These are phyloP conservation scores for Salix brachista DNA, from an alignment of 345 rosid species.

Conservation along the genomic window DNA sequence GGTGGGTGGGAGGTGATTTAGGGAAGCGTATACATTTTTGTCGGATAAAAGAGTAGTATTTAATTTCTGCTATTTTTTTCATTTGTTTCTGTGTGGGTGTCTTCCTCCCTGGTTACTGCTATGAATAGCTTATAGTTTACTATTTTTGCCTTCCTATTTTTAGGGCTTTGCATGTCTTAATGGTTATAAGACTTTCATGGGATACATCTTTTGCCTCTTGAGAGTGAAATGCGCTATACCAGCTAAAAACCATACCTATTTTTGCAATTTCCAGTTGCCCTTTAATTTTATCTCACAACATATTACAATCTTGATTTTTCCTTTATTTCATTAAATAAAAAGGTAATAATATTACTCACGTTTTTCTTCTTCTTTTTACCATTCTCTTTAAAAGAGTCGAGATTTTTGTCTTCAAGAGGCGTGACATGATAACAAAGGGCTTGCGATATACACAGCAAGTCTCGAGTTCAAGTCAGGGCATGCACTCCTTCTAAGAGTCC, in stretches of 20 bases:
- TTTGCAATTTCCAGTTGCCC: background rate
- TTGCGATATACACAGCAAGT: too few species aligned
- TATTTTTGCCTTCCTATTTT: background rate
- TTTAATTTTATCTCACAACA: background rate
- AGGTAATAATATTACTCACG: too few species aligned
- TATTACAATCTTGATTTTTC: background rate
- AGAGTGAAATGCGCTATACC: background rate
- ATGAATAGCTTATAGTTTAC: background rate
- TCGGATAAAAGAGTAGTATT: background rate
- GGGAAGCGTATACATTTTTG: background rate
- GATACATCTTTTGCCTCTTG: background rate
- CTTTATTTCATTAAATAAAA: too few species aligned
- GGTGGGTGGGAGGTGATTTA: slow-evolving; percentile 23
- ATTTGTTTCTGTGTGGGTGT: background rate
- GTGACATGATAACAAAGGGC: too few species aligned
- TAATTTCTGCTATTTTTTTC: background rate
- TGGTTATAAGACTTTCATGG: background rate
- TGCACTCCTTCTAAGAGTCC: too few species aligned
- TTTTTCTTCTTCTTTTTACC: too few species aligned
- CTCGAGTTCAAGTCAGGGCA: too few species aligned
- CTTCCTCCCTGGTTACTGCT: background rate
- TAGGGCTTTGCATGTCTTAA: background rate
- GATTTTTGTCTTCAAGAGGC: too few species aligned
- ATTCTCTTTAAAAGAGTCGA: too few species aligned
- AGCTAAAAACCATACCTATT: background rate